These are phyloP conservation scores for Botrytis hyacinthi DNA, from an alignment of 2,329 filamentous ascomycete genomes.

Conservation along the genomic window DNA sequence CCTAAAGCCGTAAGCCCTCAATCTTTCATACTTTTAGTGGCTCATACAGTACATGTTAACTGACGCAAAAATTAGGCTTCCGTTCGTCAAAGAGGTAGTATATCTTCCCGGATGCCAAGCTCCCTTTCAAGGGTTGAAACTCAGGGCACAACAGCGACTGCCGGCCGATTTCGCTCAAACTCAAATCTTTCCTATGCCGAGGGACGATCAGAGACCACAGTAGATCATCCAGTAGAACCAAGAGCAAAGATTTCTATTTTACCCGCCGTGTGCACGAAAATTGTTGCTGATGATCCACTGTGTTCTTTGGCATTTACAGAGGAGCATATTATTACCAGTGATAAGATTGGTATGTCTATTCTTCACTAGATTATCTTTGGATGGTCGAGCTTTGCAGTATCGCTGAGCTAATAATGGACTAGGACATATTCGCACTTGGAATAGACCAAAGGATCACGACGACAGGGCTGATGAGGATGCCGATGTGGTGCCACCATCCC, in stretches of 20 bases:
- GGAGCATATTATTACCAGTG: slow-evolving; percentile 88
- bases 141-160: slow-evolving; percentile 50
- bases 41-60: slow-evolving; percentile 20
- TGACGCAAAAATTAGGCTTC: slow-evolving; percentile 44
- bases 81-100: slow-evolving; percentile 51
- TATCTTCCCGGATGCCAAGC: slow-evolving; percentile 50
- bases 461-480: slow-evolving; percentile 8
- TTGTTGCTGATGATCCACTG: slow-evolving; percentile 80
- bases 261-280: slow-evolving; percentile 75
- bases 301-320: slow-evolving; percentile 93
- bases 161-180: slow-evolving; percentile 65
- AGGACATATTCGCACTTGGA: slow-evolving; percentile 35
- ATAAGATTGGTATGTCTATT: slow-evolving; percentile 71
- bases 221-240: slow-evolving; percentile 82
- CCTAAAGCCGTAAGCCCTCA: slow-evolving; percentile 70
- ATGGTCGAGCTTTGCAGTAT: neutral
- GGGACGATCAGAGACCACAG: slow-evolving; percentile 54
- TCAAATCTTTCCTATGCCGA: slow-evolving; percentile 58
- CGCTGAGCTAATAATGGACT: neutral
- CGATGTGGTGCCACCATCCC: slow-evolving; percentile 9
- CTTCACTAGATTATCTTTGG: neutral
- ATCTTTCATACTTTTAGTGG: slow-evolving; percentile 27
- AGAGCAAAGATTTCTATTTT: slow-evolving; percentile 79
- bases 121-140: slow-evolving; percentile 59
- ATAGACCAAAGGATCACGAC: slow-evolving; percentile 28